These are phyloP conservation scores for Saccharomyces hybrid DNA, from an alignment of 1,139 yeast species.

Conservation along the genomic window DNA sequence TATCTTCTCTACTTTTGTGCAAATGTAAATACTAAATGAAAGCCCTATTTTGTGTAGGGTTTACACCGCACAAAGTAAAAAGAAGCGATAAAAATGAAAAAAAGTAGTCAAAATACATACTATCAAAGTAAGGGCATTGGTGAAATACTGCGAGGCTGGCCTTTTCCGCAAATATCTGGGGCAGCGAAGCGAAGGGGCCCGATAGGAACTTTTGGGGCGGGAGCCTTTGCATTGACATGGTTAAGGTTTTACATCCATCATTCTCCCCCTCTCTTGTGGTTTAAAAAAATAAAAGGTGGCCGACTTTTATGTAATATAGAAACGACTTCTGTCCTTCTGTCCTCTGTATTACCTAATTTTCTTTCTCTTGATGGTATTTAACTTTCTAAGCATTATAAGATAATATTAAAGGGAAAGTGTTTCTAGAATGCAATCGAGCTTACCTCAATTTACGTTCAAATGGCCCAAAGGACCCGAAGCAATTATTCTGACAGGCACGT, in stretches of 20 bases:
- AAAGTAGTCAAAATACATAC: background rate
- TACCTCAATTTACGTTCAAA: slow-evolving; percentile 16
- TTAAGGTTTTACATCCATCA: background rate
- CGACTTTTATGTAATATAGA: background rate
- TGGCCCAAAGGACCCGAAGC: slow-evolving; percentile 70
- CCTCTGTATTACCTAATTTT: background rate
- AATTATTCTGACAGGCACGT: slow-evolving; percentile 69
- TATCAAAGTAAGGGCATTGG: background rate
- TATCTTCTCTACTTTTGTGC: background rate
- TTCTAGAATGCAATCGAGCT: background rate
- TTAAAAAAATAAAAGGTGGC: background rate
- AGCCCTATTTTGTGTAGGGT: background rate
- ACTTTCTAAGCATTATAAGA: background rate
- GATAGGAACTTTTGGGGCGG: slow-evolving; percentile 1
- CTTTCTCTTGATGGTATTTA: background rate
- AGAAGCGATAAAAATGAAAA: background rate
- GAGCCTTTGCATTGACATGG: slow-evolving; percentile 1
- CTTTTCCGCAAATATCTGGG: background rate
- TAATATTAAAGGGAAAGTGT: background rate
- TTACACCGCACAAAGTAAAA: background rate
- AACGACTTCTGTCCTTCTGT: background rate
- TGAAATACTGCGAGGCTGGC: background rate
- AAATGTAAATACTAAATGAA: background rate
- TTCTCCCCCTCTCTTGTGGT: background rate
- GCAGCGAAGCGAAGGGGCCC: background rate